Base-by-base conservation (phyloP, 148 eudicot species). In the Camellia lanceoleosa region DNA sequence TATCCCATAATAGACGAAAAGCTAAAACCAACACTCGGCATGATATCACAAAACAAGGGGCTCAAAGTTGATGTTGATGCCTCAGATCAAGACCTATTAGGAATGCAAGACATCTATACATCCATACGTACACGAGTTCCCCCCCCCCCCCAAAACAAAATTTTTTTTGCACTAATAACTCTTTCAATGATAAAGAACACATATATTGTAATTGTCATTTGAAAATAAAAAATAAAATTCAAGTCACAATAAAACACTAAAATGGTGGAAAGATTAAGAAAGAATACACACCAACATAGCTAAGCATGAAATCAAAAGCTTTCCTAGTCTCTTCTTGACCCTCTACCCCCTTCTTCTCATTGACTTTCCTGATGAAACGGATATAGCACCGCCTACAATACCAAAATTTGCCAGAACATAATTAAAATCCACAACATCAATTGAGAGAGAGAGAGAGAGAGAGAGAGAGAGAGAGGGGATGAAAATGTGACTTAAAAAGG, bases 301-400 rank as follows among this genome's bases (percentile, higher is more conserved):
- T 90, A 78, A 96, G 90, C 99, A 94, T 96, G 86, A 94, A 96
- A 75, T 96, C 99, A 88, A 83, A 96, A 81, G 99, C 98, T 90
- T 94, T 96, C 84, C 93, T 91, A 46, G 98, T 96, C 89, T 96
- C 99, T 86, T 92, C 99, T 73, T 89, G 93, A 73, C 97, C 99
- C 80, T 96, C 98, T 55, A 85, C 77, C 58, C 99, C 98, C 87
- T 90, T 96, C 90, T 87, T 96, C 51, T 94, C 99, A 84, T 96
- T 96, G 60, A 85, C 92, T 83, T 92, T 94, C 88, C 91, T 86
- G 68, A 96, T 96, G 73, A 94, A 96, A 54, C 92, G 93, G 46
- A 96, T 94, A 83, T 96, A 96, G 86, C 98, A 92, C 80, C 95
- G 89, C 99, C 99, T 96, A 84, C 85, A 89, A 78, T 52, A 75